Base-by-base conservation (phyloP, 176 grass and related monocot species). In the Rhynchospora pubera region DNA sequence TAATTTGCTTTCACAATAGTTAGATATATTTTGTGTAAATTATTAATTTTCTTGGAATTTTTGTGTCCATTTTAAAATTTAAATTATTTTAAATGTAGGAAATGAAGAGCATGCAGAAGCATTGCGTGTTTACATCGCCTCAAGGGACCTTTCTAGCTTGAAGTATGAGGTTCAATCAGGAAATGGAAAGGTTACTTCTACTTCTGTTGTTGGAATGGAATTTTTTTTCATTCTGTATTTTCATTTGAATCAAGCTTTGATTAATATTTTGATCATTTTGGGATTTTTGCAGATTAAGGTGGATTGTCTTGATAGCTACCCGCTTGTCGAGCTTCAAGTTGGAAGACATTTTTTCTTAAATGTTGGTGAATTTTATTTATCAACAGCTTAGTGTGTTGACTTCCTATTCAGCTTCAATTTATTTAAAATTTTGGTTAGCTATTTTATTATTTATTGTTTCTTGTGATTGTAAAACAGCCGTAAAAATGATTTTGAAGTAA, bases 331-430 rank as follows among this genome's bases (percentile, higher is more conserved):
- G 48, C 64, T 94, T 59, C 86, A 82, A 39, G 48, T 89, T 76
- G 92, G 91, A 73, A 91, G 89, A 43, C 90, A 97, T 85, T 51
- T 98, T 57, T 94, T 98, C 78, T 86, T 98, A 6, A 88, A 89
- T 57, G 82, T 81, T 69, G 95, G 83, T 14, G 95, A 94, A 89
- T 90, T 84, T 77, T 91, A 84, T 34, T 71, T 80, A 80, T 84
- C 87, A 79, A 88, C 23, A 4, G 85, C 80, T 73, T 89, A 87
- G 19, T 90, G 60, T 62, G 62, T 86, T 53, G 68, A 43, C 3
- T 77, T 66, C 77, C 46, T 2, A 60, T 11, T 62, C 16, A 66
- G 19, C 11, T 52, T 12, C 61, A 66, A 26, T 66, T 79, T 43
- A 39, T 39, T 79, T 52, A 8, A 50, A 82, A 82, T 82, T 82